Conservation (phyloP, 129 eudicot genomes). For the Saussurea involucrata region DNA sequence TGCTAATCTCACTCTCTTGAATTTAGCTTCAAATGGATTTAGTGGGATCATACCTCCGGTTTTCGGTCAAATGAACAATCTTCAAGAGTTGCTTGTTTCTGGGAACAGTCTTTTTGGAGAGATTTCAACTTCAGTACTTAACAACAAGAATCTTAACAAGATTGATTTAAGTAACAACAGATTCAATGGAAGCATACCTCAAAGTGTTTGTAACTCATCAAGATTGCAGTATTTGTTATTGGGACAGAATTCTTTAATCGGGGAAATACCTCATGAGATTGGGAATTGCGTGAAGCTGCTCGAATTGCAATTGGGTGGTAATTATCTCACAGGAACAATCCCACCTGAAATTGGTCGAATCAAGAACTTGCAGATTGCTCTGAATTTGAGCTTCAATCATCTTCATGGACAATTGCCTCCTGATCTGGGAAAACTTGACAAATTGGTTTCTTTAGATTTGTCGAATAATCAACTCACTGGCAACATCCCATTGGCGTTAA, state of each 20-base stretch:
- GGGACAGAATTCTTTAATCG: conserved; percentile 68
- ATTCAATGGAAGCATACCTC: conserved; percentile 82
- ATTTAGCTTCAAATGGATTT: conserved; percentile 89
- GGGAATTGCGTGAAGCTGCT: conserved; percentile 85
- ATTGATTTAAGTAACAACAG: conserved; percentile 83
- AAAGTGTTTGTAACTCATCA: conserved; percentile 73
- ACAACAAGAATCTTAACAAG: conserved; percentile 80
- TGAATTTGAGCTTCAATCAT: conserved; percentile 89
- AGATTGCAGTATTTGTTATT: conserved; percentile 75
- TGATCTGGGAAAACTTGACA: conserved; percentile 85
- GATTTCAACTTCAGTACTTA: conserved; percentile 67
- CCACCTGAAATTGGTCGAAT: conserved; percentile 89
- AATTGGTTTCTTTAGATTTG: conserved; percentile 84
- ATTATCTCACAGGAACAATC: conserved; percentile 75
- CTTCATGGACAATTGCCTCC: conserved; percentile 82
- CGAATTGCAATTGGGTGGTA: conserved; percentile 78
- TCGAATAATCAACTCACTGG: conserved; percentile 87
- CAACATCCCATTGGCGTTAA: conserved; percentile 56
- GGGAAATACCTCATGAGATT: conserved; percentile 79
- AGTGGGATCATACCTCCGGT: conserved; percentile 67
- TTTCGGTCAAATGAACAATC: conserved; percentile 65
- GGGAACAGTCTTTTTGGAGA: conserved; percentile 77
- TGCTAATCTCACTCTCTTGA: conserved; percentile 76
- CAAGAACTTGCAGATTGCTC: conserved; percentile 87
- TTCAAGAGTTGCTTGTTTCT: conserved; percentile 87